phyloP scores from a whole-genome alignment of 192 early-diverging fungal species.

The Umbelopsis sp. region DNA sequence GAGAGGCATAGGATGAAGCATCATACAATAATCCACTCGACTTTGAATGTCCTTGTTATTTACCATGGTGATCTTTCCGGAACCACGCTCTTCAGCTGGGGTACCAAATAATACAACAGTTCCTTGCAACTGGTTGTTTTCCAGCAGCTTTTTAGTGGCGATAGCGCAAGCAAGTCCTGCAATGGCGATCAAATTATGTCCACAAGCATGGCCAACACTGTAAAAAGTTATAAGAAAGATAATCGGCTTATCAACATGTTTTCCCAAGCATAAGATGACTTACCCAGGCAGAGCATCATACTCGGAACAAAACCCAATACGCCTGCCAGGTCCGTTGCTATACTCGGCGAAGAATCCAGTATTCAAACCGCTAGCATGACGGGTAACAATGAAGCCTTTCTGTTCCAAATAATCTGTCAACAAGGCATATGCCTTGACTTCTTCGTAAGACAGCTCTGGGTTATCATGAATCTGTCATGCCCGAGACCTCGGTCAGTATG shows the following conservation, averaged over 20 bases:
- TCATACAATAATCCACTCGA: slow-evolving; percentile 69
- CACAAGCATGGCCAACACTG: slow-evolving; percentile 60
- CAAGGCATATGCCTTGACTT: slow-evolving; percentile 60
- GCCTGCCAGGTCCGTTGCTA: slow-evolving; percentile 45
- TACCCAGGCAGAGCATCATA: slow-evolving; percentile 74
- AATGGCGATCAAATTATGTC: slow-evolving; percentile 75
- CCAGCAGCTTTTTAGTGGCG: slow-evolving; percentile 45
- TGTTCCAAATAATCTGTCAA: slow-evolving; percentile 67
- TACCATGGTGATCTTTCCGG: slow-evolving; percentile 75
- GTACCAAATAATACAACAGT: slow-evolving; percentile 67
- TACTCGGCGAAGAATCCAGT: slow-evolving; percentile 81
- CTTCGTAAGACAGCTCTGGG: slow-evolving; percentile 59
- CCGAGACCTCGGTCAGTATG: slow-evolving; percentile 23
- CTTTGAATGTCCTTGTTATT: slow-evolving; percentile 65
- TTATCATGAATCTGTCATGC: slow-evolving; percentile 55
- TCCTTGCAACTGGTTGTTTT: slow-evolving; percentile 45
- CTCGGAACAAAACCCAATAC: slow-evolving; percentile 56
- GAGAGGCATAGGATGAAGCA: slow-evolving; percentile 53
- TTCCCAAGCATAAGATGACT: slow-evolving; percentile 18
- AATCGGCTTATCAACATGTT: neutral
- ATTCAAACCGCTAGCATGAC: slow-evolving; percentile 60
- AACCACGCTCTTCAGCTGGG: slow-evolving; percentile 65
- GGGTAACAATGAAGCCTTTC: slow-evolving; percentile 65
- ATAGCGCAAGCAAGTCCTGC: slow-evolving; percentile 62
- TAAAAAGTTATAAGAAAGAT: neutral